Percentiles rank a stretch among this genome's conserved stretches.
Conservation (phyloP, 495 filamentous ascomycete genomes). For the Daldinia caldariorum region DNA sequence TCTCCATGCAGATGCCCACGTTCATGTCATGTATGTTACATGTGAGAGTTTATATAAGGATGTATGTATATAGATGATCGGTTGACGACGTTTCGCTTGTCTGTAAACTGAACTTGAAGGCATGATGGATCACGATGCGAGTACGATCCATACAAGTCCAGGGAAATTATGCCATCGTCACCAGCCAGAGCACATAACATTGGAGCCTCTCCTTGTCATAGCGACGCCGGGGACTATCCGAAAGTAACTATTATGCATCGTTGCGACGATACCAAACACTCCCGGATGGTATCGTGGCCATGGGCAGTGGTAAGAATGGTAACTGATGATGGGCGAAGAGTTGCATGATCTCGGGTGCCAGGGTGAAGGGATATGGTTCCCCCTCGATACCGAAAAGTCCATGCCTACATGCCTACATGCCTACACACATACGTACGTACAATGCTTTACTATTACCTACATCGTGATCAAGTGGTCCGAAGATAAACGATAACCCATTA, state of each 20-base stretch:
- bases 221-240: conserved; percentile 40
- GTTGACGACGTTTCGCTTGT: conserved; percentile 7
- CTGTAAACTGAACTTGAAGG: conserved; percentile 35
- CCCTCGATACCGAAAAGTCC: conserved; percentile 20
- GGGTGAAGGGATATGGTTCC: conserved; percentile 9
- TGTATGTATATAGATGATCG: conserved; percentile 29
- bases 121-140: conserved; percentile 40
- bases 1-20: conserved; percentile 40
- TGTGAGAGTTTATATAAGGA: conserved; percentile 37
- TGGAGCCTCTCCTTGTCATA: conserved; percentile 40
- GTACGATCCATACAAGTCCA: conserved; percentile 37
- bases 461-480: conserved; percentile 38
- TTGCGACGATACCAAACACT: conserved; percentile 34
- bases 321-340: conserved; percentile 19
- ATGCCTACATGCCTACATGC: neutral
- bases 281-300: conserved; percentile 29
- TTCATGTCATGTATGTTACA: conserved; percentile 32
- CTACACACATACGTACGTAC: conserved; percentile 4
- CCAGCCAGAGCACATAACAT: conserved; percentile 40
- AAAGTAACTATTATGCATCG: conserved; percentile 32
- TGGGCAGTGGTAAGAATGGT: conserved; percentile 22
- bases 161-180: conserved; percentile 37
- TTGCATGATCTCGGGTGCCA: conserved; percentile 26
- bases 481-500: conserved; percentile 26
- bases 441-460: conserved; percentile 2